Evolutionary conservation across 805 yeast species (phyloP), one percentile per base, ranked within the genome.

Genomic region (Priceomyces haplophilus): DNA sequence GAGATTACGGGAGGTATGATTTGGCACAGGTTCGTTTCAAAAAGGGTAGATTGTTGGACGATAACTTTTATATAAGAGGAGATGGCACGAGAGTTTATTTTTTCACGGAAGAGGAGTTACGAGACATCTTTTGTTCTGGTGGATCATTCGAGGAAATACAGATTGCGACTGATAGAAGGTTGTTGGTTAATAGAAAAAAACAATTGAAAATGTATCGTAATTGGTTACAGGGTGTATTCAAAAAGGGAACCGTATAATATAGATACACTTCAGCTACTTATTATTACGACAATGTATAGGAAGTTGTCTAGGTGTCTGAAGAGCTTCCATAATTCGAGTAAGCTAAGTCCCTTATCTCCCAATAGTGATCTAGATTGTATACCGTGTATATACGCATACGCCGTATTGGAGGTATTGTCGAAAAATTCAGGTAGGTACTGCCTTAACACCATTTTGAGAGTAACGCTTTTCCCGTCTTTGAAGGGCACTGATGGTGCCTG

Each of bases 81-180:
- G 99, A 93, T 61, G 99, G 99, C 37, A 93, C 99, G 0, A 75
- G 99, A 53, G 99, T 93, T 10, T 93, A 93, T 62, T 93, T 93
- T 68, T 93, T 93, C 69, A 88, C 96, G 2, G 98, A 91, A 59
- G 96, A 91, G 45, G 97, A 93, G 65, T 64, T 91, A 44, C 72
- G 86, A 47, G 69, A 76, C 35, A 85, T 91, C 3, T 93, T 91
- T 60, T 57, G 66, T 37, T 40, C 39, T 6, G 41, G 45, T 12
- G 61, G 73, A 4, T 71, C 71, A 15, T 88, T 91, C 55, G 61
- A 57, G n/a, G 91, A 86, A 49, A 76, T 71, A 31, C 83, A 77
- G 59, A 83, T 93, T 32, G 98, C 87, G 1, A 85, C 95, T 1
- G 99, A 93, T 67, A 78, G 97, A 60, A 72, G 99, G 54, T 71